Percentiles rank a stretch among this genome's conserved stretches.
phyloP scores from a whole-genome alignment of 2,329 filamentous ascomycete genomes.

The Hymenoscyphus linearis region DNA sequence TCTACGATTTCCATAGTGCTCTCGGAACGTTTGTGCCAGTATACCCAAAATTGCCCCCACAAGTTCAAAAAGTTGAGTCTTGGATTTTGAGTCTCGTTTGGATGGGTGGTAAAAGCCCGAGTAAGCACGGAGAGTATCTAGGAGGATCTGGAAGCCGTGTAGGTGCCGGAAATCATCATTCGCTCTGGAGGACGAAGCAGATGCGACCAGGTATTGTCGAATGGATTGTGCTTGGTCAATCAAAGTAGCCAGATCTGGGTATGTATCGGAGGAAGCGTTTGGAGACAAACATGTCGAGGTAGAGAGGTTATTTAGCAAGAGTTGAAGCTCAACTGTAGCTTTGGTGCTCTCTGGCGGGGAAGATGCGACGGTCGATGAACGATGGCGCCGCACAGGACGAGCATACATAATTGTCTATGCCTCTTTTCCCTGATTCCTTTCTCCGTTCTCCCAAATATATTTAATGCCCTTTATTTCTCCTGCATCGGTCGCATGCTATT shows the following conservation, averaged over 20 bases:
- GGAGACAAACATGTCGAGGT: constrained; percentile 29
- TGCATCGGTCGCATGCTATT: constrained; percentile 20
- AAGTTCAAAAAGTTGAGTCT: constrained; percentile 59
- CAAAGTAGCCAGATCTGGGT: constrained; percentile 32
- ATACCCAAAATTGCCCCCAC: constrained; percentile 68
- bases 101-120: constrained; percentile 71
- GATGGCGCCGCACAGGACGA: constrained; percentile 48
- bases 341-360: constrained; percentile 51
- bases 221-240: constrained; percentile 29
- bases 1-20: constrained; percentile 78
- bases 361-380: constrained; percentile 60
- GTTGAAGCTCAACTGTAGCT: constrained; percentile 53
- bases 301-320: constrained; percentile 43
- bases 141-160: constrained; percentile 69
- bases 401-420: constrained; percentile 42
- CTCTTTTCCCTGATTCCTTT: constrained; percentile 25
- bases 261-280: constrained; percentile 15
- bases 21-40: constrained; percentile 59
- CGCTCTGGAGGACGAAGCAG: constrained; percentile 40
- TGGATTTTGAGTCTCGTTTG: constrained; percentile 56
- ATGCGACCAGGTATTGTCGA: constrained; percentile 34
- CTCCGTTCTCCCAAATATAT: constrained; percentile 25
- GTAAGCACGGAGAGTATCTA: constrained; percentile 64
- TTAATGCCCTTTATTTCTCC: constrained; percentile 18
- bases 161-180: constrained; percentile 83